Conservation (phyloP, 1,284 basidiomycete genomes). For the Entoloma clypeatum region DNA sequence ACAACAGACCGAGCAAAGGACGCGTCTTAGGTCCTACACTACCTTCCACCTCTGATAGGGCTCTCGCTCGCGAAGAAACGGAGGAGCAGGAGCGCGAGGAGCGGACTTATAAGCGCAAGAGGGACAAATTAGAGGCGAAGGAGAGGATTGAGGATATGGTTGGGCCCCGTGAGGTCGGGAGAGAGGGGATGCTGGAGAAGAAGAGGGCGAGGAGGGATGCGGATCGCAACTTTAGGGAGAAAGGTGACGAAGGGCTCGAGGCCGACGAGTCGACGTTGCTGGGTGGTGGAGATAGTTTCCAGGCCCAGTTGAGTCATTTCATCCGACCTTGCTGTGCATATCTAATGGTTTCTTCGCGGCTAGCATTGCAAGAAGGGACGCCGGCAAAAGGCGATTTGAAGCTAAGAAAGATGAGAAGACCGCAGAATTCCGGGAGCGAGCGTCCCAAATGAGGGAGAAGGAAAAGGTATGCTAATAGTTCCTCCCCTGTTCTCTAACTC, state of each 20-base stretch:
- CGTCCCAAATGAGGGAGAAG: constrained; percentile 56
- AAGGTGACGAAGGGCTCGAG: constrained; percentile 69
- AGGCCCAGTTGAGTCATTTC: constrained; percentile 47
- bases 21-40: constrained; percentile 62
- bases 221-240: constrained; percentile 62
- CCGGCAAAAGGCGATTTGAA: constrained; percentile 52
- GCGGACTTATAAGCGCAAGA: constrained; percentile 53
- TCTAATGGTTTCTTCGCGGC: constrained; percentile 4
- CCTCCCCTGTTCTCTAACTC: background rate
- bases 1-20: constrained; percentile 28
- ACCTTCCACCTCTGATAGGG: constrained; percentile 61
- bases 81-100: constrained; percentile 49
- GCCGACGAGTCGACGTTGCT: constrained; percentile 64
- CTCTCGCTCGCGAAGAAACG: constrained; percentile 56
- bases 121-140: constrained; percentile 60
- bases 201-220: constrained; percentile 62
- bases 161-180: constrained; percentile 68
- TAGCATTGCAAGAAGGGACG: constrained; percentile 68
- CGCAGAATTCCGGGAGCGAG: constrained; percentile 48
- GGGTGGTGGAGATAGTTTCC: constrained; percentile 73
- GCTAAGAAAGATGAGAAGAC: constrained; percentile 45
- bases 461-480: constrained; percentile 44
- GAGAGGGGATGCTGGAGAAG: constrained; percentile 74
- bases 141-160: constrained; percentile 70
- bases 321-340: background rate